A percentile compares a stretch with the other conserved stretches of the same genome.
Conservation (phyloP, 2,329 filamentous ascomycete species). For the Colletotrichum kahawae region DNA sequence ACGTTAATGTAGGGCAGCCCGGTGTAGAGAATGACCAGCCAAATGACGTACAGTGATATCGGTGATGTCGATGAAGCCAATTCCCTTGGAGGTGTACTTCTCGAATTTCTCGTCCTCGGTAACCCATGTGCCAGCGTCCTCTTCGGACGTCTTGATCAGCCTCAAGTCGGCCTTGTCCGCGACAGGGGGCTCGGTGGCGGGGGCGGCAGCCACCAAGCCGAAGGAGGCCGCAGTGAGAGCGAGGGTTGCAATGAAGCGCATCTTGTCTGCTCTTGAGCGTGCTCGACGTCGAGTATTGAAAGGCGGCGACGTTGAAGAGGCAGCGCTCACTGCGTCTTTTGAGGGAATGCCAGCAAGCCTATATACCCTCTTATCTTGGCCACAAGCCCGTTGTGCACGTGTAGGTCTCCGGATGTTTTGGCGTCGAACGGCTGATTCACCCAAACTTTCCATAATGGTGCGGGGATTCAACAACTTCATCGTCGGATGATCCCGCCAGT, state of each 20-base stretch:
- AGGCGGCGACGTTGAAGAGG: not conserved
- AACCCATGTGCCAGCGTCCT: conserved; percentile 42
- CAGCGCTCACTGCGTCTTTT: not conserved
- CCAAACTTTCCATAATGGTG: not conserved
- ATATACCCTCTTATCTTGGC: not conserved
- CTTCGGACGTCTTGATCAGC: conserved; percentile 43
- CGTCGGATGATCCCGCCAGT: not conserved
- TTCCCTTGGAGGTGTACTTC: conserved; percentile 35
- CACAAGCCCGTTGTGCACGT: not conserved
- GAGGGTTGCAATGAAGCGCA: conserved; percentile 19
- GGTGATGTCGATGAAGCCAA: conserved; percentile 45
- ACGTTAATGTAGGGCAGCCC: not conserved
- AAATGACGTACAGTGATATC: conserved; percentile 35
- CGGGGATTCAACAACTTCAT: not conserved
- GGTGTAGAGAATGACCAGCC: not conserved
- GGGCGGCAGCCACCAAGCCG: conserved; percentile 18
- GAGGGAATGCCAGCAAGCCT: not conserved
- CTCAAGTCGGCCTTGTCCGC: conserved; percentile 25
- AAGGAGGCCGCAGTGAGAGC: conserved; percentile 18
- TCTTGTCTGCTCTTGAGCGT: not conserved
- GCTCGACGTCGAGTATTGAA: not conserved
- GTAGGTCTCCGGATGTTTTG: too few species aligned
- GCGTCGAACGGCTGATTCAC: not conserved
- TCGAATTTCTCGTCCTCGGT: conserved; percentile 44
- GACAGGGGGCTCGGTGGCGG: not conserved